Evolutionary conservation across 2,329 filamentous ascomycete species (phyloP).

Genomic region (Phialocephala subalpina): DNA sequence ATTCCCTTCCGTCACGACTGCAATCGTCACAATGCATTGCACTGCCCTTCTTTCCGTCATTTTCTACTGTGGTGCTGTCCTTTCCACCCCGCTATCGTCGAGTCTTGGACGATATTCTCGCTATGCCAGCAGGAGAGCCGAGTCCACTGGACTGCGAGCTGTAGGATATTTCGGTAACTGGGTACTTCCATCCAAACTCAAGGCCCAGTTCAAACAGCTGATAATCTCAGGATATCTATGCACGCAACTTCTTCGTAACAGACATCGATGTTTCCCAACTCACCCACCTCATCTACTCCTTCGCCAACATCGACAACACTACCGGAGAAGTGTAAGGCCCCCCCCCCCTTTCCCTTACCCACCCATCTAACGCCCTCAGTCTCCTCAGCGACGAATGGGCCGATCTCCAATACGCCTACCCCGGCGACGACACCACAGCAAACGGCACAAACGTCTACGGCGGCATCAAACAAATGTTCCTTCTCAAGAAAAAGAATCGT

Average conservation of each 20-base stretch:
- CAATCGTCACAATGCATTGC: slow-evolving; percentile 32
- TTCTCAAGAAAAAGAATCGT: slow-evolving; percentile 79
- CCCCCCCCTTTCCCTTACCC: neutral
- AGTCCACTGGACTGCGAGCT: slow-evolving; percentile 9
- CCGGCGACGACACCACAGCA: slow-evolving; percentile 73
- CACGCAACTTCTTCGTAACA: slow-evolving; percentile 64
- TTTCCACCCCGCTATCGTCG: slow-evolving; percentile 2
- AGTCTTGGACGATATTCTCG: neutral
- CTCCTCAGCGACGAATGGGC: slow-evolving; percentile 63
- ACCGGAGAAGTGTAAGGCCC: slow-evolving; percentile 54
- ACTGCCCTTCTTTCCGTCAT: slow-evolving; percentile 19
- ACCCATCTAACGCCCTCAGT: slow-evolving; percentile 15
- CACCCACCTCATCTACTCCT: slow-evolving; percentile 81
- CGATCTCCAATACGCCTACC: slow-evolving; percentile 77
- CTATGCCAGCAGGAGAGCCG: neutral
- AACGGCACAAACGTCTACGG: slow-evolving; percentile 77
- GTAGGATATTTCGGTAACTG: slow-evolving; percentile 29
- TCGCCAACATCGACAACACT: slow-evolving; percentile 74
- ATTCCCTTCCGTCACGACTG: slow-evolving; percentile 12
- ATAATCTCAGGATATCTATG: slow-evolving; percentile 27
- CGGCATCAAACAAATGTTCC: slow-evolving; percentile 78
- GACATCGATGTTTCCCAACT: slow-evolving; percentile 73
- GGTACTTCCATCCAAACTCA: slow-evolving; percentile 1
- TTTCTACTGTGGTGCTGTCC: slow-evolving; percentile 5
- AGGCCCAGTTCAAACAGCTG: neutral